These are phyloP conservation scores for Penicillium lagena DNA, from an alignment of 495 filamentous ascomycete genomes.

Conservation along the genomic window DNA sequence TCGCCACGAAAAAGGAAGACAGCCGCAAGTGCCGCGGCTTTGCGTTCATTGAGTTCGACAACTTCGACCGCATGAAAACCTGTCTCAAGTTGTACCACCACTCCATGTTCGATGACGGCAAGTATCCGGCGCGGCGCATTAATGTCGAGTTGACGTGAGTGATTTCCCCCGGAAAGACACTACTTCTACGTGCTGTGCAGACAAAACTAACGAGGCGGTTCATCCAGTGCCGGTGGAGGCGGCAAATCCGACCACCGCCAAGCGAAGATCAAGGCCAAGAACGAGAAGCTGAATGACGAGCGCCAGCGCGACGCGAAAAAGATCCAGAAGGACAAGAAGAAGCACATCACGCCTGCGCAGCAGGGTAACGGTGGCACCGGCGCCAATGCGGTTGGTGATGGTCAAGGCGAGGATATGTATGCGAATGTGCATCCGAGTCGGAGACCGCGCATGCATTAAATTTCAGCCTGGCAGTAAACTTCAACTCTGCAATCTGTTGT, in stretches of 20 bases:
- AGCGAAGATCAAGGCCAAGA: conserved; percentile 77
- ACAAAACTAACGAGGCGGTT: conserved; percentile 3
- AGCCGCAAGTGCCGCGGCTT: conserved; percentile 68
- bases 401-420: conserved; percentile 23
- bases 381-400: conserved; percentile 22
- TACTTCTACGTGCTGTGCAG: neutral
- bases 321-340: conserved; percentile 41
- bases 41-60: conserved; percentile 89
- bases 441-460: conserved; percentile 37
- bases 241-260: conserved; percentile 63
- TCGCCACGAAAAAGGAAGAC: conserved; percentile 64
- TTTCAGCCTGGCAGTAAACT: neutral
- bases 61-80: conserved; percentile 88
- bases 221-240: conserved; percentile 64
- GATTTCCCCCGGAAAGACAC: neutral
- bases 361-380: conserved; percentile 7
- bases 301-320: conserved; percentile 51
- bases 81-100: conserved; percentile 87
- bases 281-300: conserved; percentile 80
- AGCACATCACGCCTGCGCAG: conserved; percentile 18
- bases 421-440: conserved; percentile 55
- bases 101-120: conserved; percentile 68
- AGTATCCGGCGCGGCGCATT: conserved; percentile 58
- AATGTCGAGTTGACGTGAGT: conserved; percentile 89
- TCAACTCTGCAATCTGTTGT: neutral